Conservation (phyloP, 768 basidiomycete species). For the Mycena pura region DNA sequence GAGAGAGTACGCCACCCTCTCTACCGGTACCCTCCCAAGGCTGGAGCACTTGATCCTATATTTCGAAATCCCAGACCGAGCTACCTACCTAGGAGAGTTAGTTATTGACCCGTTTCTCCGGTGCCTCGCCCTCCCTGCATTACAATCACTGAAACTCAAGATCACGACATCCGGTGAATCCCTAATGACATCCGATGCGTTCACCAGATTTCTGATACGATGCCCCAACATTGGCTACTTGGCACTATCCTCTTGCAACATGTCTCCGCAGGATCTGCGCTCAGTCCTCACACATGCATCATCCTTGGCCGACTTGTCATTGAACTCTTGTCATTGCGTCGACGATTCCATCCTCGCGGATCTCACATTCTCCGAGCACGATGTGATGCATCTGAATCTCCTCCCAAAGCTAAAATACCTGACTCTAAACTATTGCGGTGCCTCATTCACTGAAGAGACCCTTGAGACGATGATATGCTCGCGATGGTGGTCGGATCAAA, state of each 20-base stretch:
- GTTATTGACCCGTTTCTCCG: too few relatives aligned
- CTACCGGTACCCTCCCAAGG: not conserved
- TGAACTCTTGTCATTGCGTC: not conserved
- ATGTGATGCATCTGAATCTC: not conserved
- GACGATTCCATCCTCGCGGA: not conserved
- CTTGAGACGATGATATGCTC: constrained; percentile 2
- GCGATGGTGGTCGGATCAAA: constrained; percentile 23
- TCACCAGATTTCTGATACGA: too few relatives aligned
- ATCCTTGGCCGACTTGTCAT: not conserved
- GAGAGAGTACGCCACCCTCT: too few relatives aligned
- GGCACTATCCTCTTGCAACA: not conserved
- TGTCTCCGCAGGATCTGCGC: not conserved
- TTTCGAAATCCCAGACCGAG: too few relatives aligned
- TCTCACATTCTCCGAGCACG: not conserved
- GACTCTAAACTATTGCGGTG: not conserved
- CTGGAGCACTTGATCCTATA: too few relatives aligned
- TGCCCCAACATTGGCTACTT: too few relatives aligned
- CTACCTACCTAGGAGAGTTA: too few relatives aligned
- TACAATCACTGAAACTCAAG: too few relatives aligned
- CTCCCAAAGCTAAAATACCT: not conserved
- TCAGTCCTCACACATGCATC: not conserved
- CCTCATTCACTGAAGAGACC: not conserved
- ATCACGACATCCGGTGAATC: too few relatives aligned
- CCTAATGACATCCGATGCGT: too few relatives aligned
- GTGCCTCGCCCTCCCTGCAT: too few relatives aligned